Evolutionary conservation across 148 eudicot species (phyloP), one percentile per base, ranked within the genome.

Genomic region (Spergularia marina): DNA sequence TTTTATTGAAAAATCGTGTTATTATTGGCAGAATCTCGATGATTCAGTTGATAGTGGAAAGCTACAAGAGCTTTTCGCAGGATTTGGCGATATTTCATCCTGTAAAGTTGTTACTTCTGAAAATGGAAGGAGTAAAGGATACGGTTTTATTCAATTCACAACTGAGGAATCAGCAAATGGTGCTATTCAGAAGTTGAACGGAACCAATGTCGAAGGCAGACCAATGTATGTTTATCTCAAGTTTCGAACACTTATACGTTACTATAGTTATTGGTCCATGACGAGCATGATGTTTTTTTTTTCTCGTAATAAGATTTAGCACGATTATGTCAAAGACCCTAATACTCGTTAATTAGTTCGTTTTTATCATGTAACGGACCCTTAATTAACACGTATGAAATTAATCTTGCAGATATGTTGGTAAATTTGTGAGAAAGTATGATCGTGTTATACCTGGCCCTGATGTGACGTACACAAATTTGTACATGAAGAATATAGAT

Each of bases 81-180:
- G 76, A 54, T 88, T 83, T 79, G 94, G 97, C 20, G 81, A 76
- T 57, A 84, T 91, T 6, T 69, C 88, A 76, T 91, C 97, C 15
- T 86, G 87, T 59, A 91, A 91, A 84, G 91, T 91, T 54, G 94
- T 65, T 64, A 76, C 82, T 52, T 81, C 84, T 55, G 91, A 86
- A 76, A 87, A 91, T 80, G 92, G 89, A 59, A 89, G 80, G 84
- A 90, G 94, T 74, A 91, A 75, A 80, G 91, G 97, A 67, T 83
- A 84, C 78, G 94, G 97, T 9, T 91, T 90, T 68, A 89, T 91
- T 25, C 97, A 91, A 77, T 91, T 87, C 72, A 86, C 83, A 20
- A 52, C 84, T 49, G 88, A 90, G 78, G 87, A 83, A 54, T 86
- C 84, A 66, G 94, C 97, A 66, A 83, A 80, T 78, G 78, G 79